These are phyloP conservation scores for Pythium volutum DNA, from an alignment of 352 stramenopile genomes.

Conservation along the genomic window DNA sequence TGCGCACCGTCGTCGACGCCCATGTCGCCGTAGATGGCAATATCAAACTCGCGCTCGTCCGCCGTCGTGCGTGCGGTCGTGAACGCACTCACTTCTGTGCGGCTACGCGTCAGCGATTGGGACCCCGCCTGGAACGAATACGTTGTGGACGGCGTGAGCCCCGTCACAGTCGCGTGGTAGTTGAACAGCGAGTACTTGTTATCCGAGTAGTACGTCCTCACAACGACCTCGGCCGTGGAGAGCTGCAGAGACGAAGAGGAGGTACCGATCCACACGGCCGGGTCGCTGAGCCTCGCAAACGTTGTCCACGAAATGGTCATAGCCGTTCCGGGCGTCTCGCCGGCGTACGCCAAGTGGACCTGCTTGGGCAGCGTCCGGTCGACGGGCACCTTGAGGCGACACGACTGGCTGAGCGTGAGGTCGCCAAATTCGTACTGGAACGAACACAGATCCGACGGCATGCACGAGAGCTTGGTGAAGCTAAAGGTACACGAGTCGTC, in stretches of 20 bases:
- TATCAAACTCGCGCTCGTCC: constrained; percentile 37
- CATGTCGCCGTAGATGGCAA: constrained; percentile 60
- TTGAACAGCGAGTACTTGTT: constrained; percentile 42
- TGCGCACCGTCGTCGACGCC: constrained; percentile 41
- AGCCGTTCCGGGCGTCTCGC: constrained; percentile 29
- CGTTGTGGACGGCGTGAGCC: constrained; percentile 31
- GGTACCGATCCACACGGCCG: constrained; percentile 35
- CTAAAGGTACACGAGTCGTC: constrained; percentile 16
- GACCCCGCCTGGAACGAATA: constrained; percentile 39
- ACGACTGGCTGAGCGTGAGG: constrained; percentile 23
- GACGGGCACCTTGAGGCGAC: constrained; percentile 10
- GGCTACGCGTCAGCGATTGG: background rate
- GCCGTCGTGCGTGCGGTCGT: constrained; percentile 32
- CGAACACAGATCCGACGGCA: constrained; percentile 13
- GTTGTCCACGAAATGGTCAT: constrained; percentile 51
- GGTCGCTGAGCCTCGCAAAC: constrained; percentile 24
- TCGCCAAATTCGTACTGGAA: constrained; percentile 21
- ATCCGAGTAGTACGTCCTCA: constrained; percentile 33
- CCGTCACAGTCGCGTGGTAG: constrained; percentile 40
- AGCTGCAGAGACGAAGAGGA: constrained; percentile 18
- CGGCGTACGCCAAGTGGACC: constrained; percentile 48
- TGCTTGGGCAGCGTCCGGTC: constrained; percentile 31
- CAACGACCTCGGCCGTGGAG: constrained; percentile 9
- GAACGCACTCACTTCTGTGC: constrained; percentile 26
- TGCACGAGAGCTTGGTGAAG: constrained; percentile 9